phyloP scores from a whole-genome alignment of 2,329 filamentous ascomycete genomes.

The Dactylellina cionopaga region DNA sequence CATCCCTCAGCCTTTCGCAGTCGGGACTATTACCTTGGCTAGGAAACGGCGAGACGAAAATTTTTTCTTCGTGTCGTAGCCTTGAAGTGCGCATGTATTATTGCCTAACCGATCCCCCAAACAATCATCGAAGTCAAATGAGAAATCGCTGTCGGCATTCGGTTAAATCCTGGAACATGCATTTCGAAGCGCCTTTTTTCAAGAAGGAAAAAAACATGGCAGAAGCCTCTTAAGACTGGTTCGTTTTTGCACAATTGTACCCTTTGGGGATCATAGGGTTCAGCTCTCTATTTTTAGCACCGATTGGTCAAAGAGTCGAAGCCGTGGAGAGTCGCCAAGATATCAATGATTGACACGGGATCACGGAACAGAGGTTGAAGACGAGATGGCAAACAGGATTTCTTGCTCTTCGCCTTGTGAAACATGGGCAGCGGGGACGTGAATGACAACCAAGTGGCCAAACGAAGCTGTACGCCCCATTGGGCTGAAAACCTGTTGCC shows the following conservation, averaged over 20 bases:
- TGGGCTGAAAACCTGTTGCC: slow-evolving; percentile 27
- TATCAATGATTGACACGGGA: slow-evolving; percentile 22
- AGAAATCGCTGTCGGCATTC: slow-evolving; percentile 19
- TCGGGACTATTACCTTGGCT: slow-evolving; percentile 39
- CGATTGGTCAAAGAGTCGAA: background rate
- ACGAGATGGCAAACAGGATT: slow-evolving; percentile 36
- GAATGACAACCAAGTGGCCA: slow-evolving; percentile 18
- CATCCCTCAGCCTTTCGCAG: slow-evolving; percentile 46
- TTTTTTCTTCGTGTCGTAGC: slow-evolving; percentile 23
- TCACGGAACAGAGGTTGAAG: slow-evolving; percentile 27
- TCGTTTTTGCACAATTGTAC: slow-evolving; percentile 45
- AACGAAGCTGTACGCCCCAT: slow-evolving; percentile 35
- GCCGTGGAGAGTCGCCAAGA: slow-evolving; percentile 25
- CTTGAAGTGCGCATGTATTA: slow-evolving; percentile 27
- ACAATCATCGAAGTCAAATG: slow-evolving; percentile 1
- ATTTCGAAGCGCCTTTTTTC: slow-evolving; percentile 39
- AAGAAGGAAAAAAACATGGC: slow-evolving; percentile 8
- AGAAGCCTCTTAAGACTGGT: slow-evolving; percentile 4
- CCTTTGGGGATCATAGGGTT: slow-evolving; percentile 17
- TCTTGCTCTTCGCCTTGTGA: slow-evolving; percentile 36
- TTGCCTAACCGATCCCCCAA: slow-evolving; percentile 28
- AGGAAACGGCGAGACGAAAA: slow-evolving; percentile 37
- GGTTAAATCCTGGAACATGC: slow-evolving; percentile 48
- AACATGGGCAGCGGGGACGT: slow-evolving; percentile 24
- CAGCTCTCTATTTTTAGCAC: slow-evolving; percentile 51